These are phyloP conservation scores for Citrus hindsii DNA, from an alignment of 345 rosid species.

Conservation along the genomic window DNA sequence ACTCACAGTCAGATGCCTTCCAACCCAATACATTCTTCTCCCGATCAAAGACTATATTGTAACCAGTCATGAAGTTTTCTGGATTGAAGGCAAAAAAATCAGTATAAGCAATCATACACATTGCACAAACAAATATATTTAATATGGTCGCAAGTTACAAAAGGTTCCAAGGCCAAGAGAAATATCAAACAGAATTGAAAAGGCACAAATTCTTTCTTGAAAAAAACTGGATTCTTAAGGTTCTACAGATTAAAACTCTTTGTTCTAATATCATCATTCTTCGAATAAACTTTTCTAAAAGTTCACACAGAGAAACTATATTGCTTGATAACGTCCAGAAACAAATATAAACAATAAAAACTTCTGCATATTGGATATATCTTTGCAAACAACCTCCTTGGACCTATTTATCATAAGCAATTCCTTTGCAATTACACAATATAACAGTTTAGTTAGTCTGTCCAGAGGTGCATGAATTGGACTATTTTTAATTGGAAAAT, in stretches of 20 bases:
- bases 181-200: neutral
- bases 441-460: neutral
- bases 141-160: neutral
- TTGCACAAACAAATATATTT: neutral
- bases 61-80: slow-evolving; percentile 89
- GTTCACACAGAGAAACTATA: too few relatives aligned
- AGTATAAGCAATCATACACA: slow-evolving; percentile 7
- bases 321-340: too few relatives aligned
- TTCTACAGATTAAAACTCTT: neutral
- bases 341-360: too few relatives aligned
- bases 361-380: too few relatives aligned
- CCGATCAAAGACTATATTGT: slow-evolving; percentile 62
- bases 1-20: slow-evolving; percentile 75
- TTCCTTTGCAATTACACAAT: neutral
- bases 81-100: slow-evolving; percentile 13
- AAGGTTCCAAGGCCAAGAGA: neutral
- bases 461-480: neutral
- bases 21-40: slow-evolving; percentile 65
- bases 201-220: neutral
- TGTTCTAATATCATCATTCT: neutral
- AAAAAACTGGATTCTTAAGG: neutral
- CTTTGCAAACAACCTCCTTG: too few relatives aligned
- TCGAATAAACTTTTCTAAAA: neutral
- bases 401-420: neutral
- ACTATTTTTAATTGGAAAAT: neutral